Percentiles rank a stretch among this genome's conserved stretches.
phyloP scores from a whole-genome alignment of 2,329 filamentous ascomycete species.

The Didymosphaeria variabile region DNA sequence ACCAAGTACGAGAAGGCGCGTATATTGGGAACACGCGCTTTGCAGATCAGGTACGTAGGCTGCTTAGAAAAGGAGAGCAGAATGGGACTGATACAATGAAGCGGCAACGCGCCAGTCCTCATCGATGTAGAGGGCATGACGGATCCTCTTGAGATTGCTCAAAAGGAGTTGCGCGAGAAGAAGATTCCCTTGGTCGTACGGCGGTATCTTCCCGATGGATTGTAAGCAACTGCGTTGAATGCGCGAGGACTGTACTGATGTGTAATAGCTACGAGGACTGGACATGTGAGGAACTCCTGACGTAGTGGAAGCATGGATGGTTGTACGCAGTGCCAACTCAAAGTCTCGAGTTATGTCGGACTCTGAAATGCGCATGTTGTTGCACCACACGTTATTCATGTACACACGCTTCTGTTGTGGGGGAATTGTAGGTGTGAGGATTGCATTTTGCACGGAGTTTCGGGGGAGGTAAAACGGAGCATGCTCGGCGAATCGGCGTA shows the following conservation, averaged over 20 bases:
- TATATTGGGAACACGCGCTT: slow-evolving; percentile 88
- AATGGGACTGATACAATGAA: slow-evolving; percentile 51
- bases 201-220: slow-evolving; percentile 95
- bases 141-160: slow-evolving; percentile 94
- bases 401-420: background rate
- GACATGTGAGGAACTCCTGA: slow-evolving; percentile 93
- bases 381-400: background rate
- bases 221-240: slow-evolving; percentile 65
- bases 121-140: slow-evolving; percentile 98
- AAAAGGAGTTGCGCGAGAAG: slow-evolving; percentile 97
- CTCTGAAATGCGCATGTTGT: background rate
- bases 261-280: slow-evolving; percentile 89
- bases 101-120: slow-evolving; percentile 96
- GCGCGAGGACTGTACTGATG: slow-evolving; percentile 26
- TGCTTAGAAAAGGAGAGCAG: background rate
- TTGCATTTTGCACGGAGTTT: slow-evolving; percentile 49
- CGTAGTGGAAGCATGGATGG: slow-evolving; percentile 9
- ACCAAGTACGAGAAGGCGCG: slow-evolving; percentile 98
- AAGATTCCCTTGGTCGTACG: slow-evolving; percentile 97
- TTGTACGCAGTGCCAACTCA: background rate
- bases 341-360: background rate
- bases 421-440: slow-evolving; percentile 4
- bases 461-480: slow-evolving; percentile 35
- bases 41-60: slow-evolving; percentile 85
- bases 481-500: slow-evolving; percentile 47